These are phyloP conservation scores for Cantharellus anzutake DNA, from an alignment of 768 basidiomycete species.

Conservation along the genomic window DNA sequence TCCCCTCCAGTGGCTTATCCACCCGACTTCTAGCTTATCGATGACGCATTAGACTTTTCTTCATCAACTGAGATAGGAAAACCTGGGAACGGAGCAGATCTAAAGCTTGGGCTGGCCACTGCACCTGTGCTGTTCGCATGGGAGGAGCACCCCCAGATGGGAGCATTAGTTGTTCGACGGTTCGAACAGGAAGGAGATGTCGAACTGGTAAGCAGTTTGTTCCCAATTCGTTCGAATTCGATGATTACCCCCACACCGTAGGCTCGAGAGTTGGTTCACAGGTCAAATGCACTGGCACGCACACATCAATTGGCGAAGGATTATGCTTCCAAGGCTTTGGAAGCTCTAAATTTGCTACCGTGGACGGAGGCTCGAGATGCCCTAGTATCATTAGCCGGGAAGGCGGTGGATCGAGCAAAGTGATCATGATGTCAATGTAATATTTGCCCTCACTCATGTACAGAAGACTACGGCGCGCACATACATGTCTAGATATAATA, in stretches of 20 bases:
- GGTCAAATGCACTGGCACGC: conserved; percentile 56
- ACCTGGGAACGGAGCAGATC: conserved; percentile 64
- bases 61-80: conserved; percentile 68
- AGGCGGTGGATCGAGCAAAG: conserved; percentile 33
- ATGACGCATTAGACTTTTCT: conserved; percentile 89
- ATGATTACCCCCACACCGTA: conserved; percentile 14
- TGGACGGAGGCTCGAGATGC: conserved; percentile 64
- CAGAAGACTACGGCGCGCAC: too few species aligned
- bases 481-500: too few species aligned
- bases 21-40: conserved; percentile 50
- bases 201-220: conserved; percentile 35
- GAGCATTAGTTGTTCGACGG: conserved; percentile 58
- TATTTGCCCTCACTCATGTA: not conserved
- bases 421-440: not conserved
- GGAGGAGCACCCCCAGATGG: conserved; percentile 62
- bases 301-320: conserved; percentile 56
- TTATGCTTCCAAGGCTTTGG: conserved; percentile 61
- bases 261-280: conserved; percentile 48
- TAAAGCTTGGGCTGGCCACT: conserved; percentile 67
- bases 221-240: not conserved
- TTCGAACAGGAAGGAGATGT: conserved; percentile 65
- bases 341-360: conserved; percentile 49
- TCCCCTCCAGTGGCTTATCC: not conserved
- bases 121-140: conserved; percentile 76
- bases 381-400: conserved; percentile 50